Evolutionary conservation across 2,329 filamentous ascomycete genomes (phyloP).

Genomic region (Cryphonectria carpinicola): DNA sequence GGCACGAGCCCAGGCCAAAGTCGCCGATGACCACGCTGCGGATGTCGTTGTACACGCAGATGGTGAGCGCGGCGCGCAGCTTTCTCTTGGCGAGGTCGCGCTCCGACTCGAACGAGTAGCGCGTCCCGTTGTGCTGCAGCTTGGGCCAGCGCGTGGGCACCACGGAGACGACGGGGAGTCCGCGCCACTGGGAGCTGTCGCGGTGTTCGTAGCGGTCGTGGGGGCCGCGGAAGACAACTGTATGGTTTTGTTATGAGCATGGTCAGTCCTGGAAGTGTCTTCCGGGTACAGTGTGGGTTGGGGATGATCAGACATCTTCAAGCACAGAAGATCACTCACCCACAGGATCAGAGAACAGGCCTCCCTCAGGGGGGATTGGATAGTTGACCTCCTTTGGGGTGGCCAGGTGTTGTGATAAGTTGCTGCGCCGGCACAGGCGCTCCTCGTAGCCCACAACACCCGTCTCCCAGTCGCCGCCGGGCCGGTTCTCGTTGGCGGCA

Average conservation of each 20-base stretch:
- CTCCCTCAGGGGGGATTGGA: slow-evolving; percentile 71
- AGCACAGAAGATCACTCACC: slow-evolving; percentile 46
- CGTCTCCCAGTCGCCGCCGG: slow-evolving; percentile 79
- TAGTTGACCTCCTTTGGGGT: slow-evolving; percentile 67
- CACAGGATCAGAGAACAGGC: slow-evolving; percentile 71
- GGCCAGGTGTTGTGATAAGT: slow-evolving; percentile 69
- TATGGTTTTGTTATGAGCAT: not conserved
- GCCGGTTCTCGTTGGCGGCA: slow-evolving; percentile 74
- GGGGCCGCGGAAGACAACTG: slow-evolving; percentile 73
- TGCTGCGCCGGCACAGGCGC: slow-evolving; percentile 74
- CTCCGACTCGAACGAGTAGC: slow-evolving; percentile 74
- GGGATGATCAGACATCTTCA: too few relatives aligned
- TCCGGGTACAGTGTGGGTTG: too few relatives aligned
- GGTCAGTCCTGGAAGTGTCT: not conserved
- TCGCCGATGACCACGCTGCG: slow-evolving; percentile 64
- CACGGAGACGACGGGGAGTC: slow-evolving; percentile 74
- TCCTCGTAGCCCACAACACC: slow-evolving; percentile 69
- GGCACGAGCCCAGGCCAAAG: slow-evolving; percentile 65
- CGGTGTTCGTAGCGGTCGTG: slow-evolving; percentile 67
- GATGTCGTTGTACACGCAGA: slow-evolving; percentile 66
- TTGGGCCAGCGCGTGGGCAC: slow-evolving; percentile 75
- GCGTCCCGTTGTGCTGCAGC: slow-evolving; percentile 66
- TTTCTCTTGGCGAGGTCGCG: slow-evolving; percentile 74
- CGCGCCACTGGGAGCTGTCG: slow-evolving; percentile 54
- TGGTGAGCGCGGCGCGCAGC: slow-evolving; percentile 70